These are phyloP conservation scores for Paecilomyces formosus DNA, from an alignment of 2,329 filamentous ascomycete genomes.

Conservation along the genomic window DNA sequence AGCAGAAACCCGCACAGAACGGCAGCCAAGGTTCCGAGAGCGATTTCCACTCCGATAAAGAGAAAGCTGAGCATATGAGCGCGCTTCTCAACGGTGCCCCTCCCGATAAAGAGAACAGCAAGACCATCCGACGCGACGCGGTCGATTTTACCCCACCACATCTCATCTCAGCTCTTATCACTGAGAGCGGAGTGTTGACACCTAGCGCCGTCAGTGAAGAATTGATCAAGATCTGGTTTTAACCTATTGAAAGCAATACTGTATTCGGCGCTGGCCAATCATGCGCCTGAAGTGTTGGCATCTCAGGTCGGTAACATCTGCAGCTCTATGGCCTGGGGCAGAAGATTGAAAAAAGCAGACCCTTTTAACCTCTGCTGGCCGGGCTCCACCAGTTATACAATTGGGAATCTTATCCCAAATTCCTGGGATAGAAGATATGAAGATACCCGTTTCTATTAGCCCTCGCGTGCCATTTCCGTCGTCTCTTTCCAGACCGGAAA, in stretches of 20 bases:
- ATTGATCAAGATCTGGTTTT: slow-evolving; percentile 56
- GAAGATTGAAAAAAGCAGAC: not conserved
- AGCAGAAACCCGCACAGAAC: slow-evolving; percentile 25
- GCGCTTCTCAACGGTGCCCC: slow-evolving; percentile 9
- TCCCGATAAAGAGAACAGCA: slow-evolving; percentile 3
- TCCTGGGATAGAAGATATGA: not conserved
- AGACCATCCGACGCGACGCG: slow-evolving; percentile 20
- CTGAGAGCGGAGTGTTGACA: slow-evolving; percentile 56
- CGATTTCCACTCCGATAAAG: slow-evolving; percentile 1
- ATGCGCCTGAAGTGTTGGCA: not conserved
- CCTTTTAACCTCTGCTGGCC: not conserved
- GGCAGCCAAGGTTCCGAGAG: not conserved
- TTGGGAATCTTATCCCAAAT: not conserved
- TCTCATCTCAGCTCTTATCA: slow-evolving; percentile 58
- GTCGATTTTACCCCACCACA: slow-evolving; percentile 51
- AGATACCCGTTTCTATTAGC: not conserved
- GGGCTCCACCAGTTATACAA: not conserved
- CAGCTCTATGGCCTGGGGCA: not conserved
- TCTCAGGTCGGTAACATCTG: not conserved
- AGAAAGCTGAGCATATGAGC: slow-evolving; percentile 8
- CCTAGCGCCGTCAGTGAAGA: slow-evolving; percentile 61
- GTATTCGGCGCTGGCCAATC: not conserved
- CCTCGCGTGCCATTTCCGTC: not conserved
- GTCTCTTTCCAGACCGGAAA: not conserved
- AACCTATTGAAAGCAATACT: slow-evolving; percentile 1